A percentile compares a stretch with the other conserved stretches of the same genome.
These are phyloP conservation scores for Teunomyces kruisii DNA, from an alignment of 805 yeast genomes.

Conservation along the genomic window DNA sequence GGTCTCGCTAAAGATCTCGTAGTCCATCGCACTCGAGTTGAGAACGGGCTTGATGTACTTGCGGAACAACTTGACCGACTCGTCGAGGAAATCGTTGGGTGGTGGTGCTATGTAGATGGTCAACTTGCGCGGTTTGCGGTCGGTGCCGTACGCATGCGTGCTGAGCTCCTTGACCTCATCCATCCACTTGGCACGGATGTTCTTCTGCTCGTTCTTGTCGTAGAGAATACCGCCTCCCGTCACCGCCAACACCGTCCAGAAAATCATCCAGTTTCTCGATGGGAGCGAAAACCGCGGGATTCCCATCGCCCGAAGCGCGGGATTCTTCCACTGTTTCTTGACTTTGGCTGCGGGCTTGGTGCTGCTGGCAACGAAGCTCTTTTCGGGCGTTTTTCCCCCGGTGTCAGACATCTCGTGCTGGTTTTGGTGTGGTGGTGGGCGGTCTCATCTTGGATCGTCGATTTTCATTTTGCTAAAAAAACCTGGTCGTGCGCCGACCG, in stretches of 20 bases:
- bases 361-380: neutral
- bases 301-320: constrained; percentile 85
- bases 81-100: constrained; percentile 84
- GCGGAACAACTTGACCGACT: constrained; percentile 69
- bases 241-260: constrained; percentile 68
- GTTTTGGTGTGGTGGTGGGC: no score
- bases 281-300: constrained; percentile 76
- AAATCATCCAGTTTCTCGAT: constrained; percentile 89
- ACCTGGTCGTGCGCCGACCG: neutral
- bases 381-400: neutral
- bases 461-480: no score
- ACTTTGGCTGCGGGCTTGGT: constrained; percentile 7
- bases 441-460: neutral
- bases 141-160: constrained; percentile 40
- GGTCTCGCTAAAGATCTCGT: constrained; percentile 69
- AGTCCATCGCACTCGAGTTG: constrained; percentile 82
- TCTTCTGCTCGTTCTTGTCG: constrained; percentile 73
- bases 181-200: constrained; percentile 65
- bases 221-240: constrained; percentile 75
- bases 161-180: constrained; percentile 56
- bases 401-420: constrained; percentile 1
- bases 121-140: constrained; percentile 68
- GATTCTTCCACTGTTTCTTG: constrained; percentile 59
- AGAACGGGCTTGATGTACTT: constrained; percentile 82
- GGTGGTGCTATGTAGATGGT: constrained; percentile 94